These are phyloP conservation scores for Vinca minor DNA, from an alignment of 257 asterid species.

Conservation along the genomic window DNA sequence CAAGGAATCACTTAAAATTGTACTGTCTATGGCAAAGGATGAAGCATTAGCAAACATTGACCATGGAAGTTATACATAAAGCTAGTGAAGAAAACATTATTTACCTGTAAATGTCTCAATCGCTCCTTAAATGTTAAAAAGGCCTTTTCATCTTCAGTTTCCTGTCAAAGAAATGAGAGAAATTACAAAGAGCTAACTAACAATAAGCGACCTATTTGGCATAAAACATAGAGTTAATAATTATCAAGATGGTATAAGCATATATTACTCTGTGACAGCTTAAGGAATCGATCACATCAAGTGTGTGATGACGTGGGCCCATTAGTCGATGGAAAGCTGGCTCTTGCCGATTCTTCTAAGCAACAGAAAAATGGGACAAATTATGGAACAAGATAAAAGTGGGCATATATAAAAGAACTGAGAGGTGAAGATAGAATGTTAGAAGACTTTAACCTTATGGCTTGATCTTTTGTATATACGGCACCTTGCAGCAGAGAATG, in stretches of 20 bases:
- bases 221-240: background rate
- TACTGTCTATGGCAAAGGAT: background rate
- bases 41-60: background rate
- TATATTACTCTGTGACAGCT: constrained; percentile 44
- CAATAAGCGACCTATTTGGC: background rate
- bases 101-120: constrained; percentile 60
- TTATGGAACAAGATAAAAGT: constrained; percentile 3
- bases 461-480: constrained; percentile 47
- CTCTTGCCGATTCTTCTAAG: constrained; percentile 39
- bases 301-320: constrained; percentile 70
- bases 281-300: constrained; percentile 49
- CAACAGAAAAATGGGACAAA: constrained; percentile 15
- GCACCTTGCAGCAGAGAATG: constrained; percentile 78
- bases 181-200: background rate
- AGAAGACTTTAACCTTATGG: constrained; percentile 34
- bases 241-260: background rate
- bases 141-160: constrained; percentile 31
- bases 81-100: constrained; percentile 14
- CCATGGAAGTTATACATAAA: background rate
- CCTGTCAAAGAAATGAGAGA: constrained; percentile 31
- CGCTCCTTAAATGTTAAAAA: constrained; percentile 72
- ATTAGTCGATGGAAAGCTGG: constrained; percentile 65
- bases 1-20: background rate
- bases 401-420: background rate
- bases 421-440: background rate